Evolutionary conservation across 2,329 filamentous ascomycete species (phyloP), one percentile per base, ranked within the genome.

Genomic region (Tolypocladium endophyticum): DNA sequence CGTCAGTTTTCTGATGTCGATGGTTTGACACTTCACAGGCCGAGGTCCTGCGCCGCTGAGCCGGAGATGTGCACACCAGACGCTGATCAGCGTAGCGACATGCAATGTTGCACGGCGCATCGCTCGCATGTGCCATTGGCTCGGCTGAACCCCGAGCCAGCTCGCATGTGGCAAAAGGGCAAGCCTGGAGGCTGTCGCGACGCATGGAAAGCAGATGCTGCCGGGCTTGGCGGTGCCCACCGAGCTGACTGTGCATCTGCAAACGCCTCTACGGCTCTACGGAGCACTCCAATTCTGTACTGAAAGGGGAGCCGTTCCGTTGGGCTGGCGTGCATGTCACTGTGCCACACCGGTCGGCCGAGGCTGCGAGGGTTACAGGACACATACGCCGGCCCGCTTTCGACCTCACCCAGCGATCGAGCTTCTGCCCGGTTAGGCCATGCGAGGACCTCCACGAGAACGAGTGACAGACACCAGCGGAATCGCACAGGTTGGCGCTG

Each of bases 1-100:
- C 52, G 55, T 57, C 63, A 68, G 67, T 76, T 78, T 79, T 69
- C 69, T 76, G 73, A 67, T 76, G 74, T 75, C 73, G 67, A 72
- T 69, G 64, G 58, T 67, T 73, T 69, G 70, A 60, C 59, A 59
- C 52, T 55, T 55, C 28, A 30, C 30, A 56, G 41, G 53, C 58
- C 58, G 53, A 56, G 30, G 54, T 52, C 28, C 28, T 28, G 28
- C 47, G 47, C 47, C 18, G 47, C 47, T n/a, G 28, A 30, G 28
- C 18, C 28, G 47, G 47, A 52, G 16, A 30, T 30, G 47, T 25
- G 35, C 53, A 36, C 53, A 35, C 12, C 18, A 11, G 52, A 28
- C 25, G 20, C 50, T 23, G 7, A 55, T 43, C 36, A 33, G 30
- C 47, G 18, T 4, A 25, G 36, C 56, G 56, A 28, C 56, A 33